These are phyloP conservation scores for Aspergillus sp. DNA, from an alignment of 2,329 filamentous ascomycete genomes.

Conservation along the genomic window DNA sequence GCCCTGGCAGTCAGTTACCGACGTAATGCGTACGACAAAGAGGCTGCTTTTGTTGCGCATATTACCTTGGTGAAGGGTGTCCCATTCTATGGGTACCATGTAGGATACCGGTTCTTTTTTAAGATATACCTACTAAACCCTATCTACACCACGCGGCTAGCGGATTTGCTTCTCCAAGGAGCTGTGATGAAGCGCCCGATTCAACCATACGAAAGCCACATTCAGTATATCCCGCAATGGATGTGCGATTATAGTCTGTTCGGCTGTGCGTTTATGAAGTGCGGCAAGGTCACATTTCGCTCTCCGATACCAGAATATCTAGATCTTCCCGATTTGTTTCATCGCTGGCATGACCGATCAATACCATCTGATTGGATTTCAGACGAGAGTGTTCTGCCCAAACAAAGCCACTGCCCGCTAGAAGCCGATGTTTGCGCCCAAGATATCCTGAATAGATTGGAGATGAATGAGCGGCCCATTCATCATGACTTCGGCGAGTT, in stretches of 20 bases:
- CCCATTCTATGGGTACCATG: conserved; percentile 93
- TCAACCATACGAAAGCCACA: conserved; percentile 90
- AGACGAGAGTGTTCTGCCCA: conserved; percentile 64
- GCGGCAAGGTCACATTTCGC: conserved; percentile 69
- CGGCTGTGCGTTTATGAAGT: conserved; percentile 84
- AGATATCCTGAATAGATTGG: conserved; percentile 78
- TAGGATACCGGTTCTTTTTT: conserved; percentile 85
- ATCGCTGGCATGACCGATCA: conserved; percentile 78
- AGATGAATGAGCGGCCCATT: conserved; percentile 72
- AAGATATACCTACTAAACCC: conserved; percentile 96
- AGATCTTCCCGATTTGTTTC: conserved; percentile 59
- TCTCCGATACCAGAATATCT: conserved; percentile 69
- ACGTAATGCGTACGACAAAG: conserved; percentile 68
- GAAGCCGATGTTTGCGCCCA: conserved; percentile 89
- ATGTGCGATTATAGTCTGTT: conserved; percentile 99
- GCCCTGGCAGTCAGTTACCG: conserved; percentile 84
- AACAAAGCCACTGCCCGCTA: conserved; percentile 82
- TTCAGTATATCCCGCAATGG: conserved; percentile 92
- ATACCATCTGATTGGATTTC: conserved; percentile 62
- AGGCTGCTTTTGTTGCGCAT: conserved; percentile 76
- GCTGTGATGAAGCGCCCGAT: conserved; percentile 79
- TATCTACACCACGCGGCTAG: conserved; percentile 77
- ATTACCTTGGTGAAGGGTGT: conserved; percentile 90
- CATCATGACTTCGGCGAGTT: conserved; percentile 87
- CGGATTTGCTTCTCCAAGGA: conserved; percentile 84